Evolutionary conservation across 306 rosid genomes (phyloP).

Genomic region (Rosa lucieae): DNA sequence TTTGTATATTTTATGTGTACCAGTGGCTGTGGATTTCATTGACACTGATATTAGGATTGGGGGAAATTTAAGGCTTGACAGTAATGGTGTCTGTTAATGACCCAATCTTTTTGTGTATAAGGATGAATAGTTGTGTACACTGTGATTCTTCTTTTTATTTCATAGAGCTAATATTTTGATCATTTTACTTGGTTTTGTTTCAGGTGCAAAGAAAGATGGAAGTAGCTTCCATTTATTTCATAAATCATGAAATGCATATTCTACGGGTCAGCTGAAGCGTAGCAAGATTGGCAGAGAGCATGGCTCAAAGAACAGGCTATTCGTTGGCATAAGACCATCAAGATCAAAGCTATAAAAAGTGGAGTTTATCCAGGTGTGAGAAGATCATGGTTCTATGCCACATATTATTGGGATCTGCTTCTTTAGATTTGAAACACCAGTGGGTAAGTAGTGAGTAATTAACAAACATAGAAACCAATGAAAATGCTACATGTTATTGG

Average conservation of each 20-base stretch:
- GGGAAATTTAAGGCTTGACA: too few relatives aligned
- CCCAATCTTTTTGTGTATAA: not conserved
- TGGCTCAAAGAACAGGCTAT: slow-evolving; percentile 34
- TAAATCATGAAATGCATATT: slow-evolving; percentile 66
- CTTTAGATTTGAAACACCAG: too few relatives aligned
- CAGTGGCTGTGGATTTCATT: too few relatives aligned
- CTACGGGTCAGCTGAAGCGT: slow-evolving; percentile 70
- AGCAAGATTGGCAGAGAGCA: slow-evolving; percentile 45
- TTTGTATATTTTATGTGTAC: too few relatives aligned
- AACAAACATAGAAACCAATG: too few relatives aligned
- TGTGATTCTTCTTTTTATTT: not conserved
- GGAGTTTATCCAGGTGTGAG: slow-evolving; percentile 37
- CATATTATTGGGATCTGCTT: too few relatives aligned
- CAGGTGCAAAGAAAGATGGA: slow-evolving; percentile 91
- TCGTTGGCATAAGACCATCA: slow-evolving; percentile 67
- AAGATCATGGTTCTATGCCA: slow-evolving; percentile 51
- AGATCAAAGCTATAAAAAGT: slow-evolving; percentile 40
- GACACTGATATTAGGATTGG: too few relatives aligned
- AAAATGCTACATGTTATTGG: too few relatives aligned
- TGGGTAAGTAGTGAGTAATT: too few relatives aligned
- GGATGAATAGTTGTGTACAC: not conserved
- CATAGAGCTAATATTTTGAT: not conserved
- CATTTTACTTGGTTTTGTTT: slow-evolving; percentile 17
- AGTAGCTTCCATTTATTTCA: slow-evolving; percentile 71
- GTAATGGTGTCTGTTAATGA: too few relatives aligned